Percentiles rank a stretch among this genome's conserved stretches.
Evolutionary conservation across 768 basidiomycete species (phyloP).

Genomic region (Podaxis carcinomalis): DNA sequence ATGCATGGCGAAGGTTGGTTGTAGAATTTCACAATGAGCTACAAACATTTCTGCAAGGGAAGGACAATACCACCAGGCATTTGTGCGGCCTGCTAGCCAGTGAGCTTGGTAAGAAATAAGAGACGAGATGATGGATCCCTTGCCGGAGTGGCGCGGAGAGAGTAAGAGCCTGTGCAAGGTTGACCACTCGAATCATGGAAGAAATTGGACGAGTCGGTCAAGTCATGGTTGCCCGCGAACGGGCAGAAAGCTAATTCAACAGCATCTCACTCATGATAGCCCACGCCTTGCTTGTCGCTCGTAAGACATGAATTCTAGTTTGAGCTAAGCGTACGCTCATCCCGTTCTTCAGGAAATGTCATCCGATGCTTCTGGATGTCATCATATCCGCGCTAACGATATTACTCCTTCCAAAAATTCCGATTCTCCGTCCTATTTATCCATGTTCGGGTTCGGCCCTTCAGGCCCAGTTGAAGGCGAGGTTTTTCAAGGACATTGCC

Average conservation of each 20-base stretch:
- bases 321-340: too few species aligned
- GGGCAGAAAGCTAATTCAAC: slow-evolving; percentile 1
- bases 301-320: background rate
- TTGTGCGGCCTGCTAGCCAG: background rate
- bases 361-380: slow-evolving; percentile 21
- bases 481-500: background rate
- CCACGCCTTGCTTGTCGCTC: slow-evolving; percentile 4
- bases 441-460: slow-evolving; percentile 30
- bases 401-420: slow-evolving; percentile 24
- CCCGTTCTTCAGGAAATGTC: slow-evolving; percentile 26
- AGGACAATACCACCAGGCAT: background rate
- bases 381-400: slow-evolving; percentile 20
- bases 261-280: background rate
- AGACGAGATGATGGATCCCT: slow-evolving; percentile 9
- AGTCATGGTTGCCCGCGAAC: background rate
- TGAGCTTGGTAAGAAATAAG: background rate
- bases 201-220: background rate
- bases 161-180: background rate
- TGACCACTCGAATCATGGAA: background rate
- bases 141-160: slow-evolving; percentile 5
- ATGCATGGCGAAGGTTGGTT: background rate
- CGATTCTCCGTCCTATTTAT: slow-evolving; percentile 26
- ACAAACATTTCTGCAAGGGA: background rate
- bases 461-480: slow-evolving; percentile 27
- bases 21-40: background rate